Evolutionary conservation across 2,329 filamentous ascomycete species (phyloP).

Genomic region (Talaromyces pinophilus): DNA sequence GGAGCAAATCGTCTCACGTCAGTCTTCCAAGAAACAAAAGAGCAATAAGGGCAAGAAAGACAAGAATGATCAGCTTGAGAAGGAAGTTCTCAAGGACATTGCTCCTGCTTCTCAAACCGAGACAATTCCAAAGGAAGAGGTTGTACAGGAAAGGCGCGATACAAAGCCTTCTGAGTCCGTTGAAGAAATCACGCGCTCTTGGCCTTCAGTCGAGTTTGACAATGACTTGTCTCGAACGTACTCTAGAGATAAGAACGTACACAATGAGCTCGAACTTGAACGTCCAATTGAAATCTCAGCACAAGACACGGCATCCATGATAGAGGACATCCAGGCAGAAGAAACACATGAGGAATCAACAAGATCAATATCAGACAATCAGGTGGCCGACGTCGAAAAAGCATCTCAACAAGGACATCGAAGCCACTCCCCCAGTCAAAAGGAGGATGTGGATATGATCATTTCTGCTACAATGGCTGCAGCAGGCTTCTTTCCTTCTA

Average conservation of each 20-base stretch:
- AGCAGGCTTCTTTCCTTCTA: conserved; percentile 19
- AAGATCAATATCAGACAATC: neutral
- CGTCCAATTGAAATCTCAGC: neutral
- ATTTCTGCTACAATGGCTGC: conserved; percentile 20
- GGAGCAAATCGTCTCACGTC: conserved; percentile 27
- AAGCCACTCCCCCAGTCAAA: conserved; percentile 14
- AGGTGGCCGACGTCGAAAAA: neutral
- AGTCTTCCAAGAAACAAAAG: conserved; percentile 43
- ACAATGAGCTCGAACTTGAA: neutral
- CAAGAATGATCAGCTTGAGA: conserved; percentile 25
- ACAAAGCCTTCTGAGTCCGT: neutral
- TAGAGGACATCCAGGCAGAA: conserved; percentile 6
- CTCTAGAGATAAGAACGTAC: neutral
- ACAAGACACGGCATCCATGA: neutral
- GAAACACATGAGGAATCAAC: neutral
- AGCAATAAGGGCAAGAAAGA: conserved; percentile 41
- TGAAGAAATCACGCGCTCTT: conserved; percentile 8
- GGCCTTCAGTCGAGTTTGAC: conserved; percentile 19
- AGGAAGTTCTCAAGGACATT: neutral
- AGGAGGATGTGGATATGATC: conserved; percentile 20
- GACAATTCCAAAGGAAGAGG: neutral
- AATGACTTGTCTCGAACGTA: neutral
- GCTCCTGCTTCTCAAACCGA: neutral
- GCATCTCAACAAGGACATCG: neutral
- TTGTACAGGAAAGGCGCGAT: neutral